phyloP scores from a whole-genome alignment of 129 eudicot genomes.

The Arctium lappa region DNA sequence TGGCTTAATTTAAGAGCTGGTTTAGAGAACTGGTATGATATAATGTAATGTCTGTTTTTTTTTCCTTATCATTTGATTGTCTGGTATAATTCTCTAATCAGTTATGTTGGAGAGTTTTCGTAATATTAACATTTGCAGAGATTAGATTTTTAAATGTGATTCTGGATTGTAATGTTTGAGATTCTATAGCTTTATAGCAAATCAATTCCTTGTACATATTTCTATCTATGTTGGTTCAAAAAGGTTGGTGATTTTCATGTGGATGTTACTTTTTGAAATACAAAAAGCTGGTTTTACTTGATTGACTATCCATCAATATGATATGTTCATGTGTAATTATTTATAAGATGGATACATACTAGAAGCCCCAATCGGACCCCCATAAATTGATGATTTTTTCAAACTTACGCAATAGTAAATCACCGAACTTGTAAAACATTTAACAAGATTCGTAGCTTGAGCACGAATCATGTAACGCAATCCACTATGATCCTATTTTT shows the following conservation, averaged over 20 bases:
- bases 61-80: not conserved
- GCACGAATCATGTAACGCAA: not conserved
- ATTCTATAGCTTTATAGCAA: not conserved
- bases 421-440: not conserved
- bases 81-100: not conserved
- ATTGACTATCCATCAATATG: not conserved
- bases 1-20: not conserved
- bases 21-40: not conserved
- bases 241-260: not conserved
- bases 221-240: not conserved
- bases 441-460: not conserved
- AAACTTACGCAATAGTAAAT: not conserved
- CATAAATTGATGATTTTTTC: not conserved
- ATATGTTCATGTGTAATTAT: not conserved
- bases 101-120: not conserved
- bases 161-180: not conserved
- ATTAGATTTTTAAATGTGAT: not conserved
- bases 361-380: not conserved
- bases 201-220: not conserved
- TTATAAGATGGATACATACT: not conserved
- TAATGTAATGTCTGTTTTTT: not conserved
- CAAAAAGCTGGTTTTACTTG: not conserved
- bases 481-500: not conserved
- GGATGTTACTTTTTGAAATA: not conserved
- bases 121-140: not conserved